These are phyloP conservation scores for Blastobotrys elegans DNA, from an alignment of 1,139 yeast genomes.

Conservation along the genomic window DNA sequence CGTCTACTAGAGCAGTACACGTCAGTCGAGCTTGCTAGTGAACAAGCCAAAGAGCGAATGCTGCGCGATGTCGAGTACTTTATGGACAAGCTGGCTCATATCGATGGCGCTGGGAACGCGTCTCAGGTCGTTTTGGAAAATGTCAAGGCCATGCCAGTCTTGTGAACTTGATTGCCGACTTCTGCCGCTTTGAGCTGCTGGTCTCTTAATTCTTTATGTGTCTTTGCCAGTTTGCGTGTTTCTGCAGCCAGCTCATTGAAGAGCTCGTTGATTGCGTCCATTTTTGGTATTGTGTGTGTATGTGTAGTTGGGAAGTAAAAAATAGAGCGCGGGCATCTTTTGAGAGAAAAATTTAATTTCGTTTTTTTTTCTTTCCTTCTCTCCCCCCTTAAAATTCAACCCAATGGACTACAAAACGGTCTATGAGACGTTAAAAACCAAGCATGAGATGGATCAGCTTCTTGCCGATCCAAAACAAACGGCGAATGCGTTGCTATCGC, in stretches of 20 bases:
- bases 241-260: conserved; percentile 3
- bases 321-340: background rate
- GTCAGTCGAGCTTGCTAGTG: conserved; percentile 43
- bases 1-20: conserved; percentile 52
- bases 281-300: background rate
- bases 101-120: conserved; percentile 60
- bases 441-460: conserved; percentile 22
- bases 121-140: conserved; percentile 65
- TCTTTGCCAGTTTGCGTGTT: conserved; percentile 1
- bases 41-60: conserved; percentile 35
- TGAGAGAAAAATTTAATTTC: background rate
- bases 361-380: background rate
- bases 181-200: conserved; percentile 3
- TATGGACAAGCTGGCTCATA: conserved; percentile 51
- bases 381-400: background rate
- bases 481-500: conserved; percentile 29
- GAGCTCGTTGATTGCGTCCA: conserved; percentile 6
- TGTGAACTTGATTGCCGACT: conserved; percentile 3
- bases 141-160: conserved; percentile 45
- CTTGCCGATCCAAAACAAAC: conserved; percentile 28
- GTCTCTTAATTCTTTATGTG: conserved; percentile 5
- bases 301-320: background rate
- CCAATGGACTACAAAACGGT: conserved; percentile 24
- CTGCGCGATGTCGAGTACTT: conserved; percentile 63
- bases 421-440: conserved; percentile 22